Evolutionary conservation across 2,329 filamentous ascomycete species (phyloP).

Genomic region (Paecilomyces sp.): DNA sequence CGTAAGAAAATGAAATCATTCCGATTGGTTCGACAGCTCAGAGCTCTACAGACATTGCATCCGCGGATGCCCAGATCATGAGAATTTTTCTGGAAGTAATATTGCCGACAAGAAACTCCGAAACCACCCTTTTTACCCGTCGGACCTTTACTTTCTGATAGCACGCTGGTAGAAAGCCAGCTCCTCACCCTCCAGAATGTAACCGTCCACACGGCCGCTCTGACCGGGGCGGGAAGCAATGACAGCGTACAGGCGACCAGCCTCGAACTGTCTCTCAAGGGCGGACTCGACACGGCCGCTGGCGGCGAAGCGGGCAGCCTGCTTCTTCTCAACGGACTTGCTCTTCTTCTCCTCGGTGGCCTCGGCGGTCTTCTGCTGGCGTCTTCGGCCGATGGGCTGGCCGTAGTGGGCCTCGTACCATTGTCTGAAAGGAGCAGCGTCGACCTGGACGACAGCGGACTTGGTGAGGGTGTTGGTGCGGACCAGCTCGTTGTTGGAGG

Average conservation of each 20-base stretch:
- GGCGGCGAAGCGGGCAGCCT: slow-evolving; percentile 74
- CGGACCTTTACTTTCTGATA: slow-evolving; percentile 81
- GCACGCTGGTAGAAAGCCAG: slow-evolving; percentile 99
- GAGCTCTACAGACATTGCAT: slow-evolving; percentile 33
- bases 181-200: slow-evolving; percentile 99
- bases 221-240: slow-evolving; percentile 90
- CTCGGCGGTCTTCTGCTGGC: slow-evolving; percentile 68
- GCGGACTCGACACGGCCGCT: slow-evolving; percentile 86
- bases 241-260: slow-evolving; percentile 92
- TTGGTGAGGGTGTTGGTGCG: slow-evolving; percentile 99
- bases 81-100: slow-evolving; percentile 25
- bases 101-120: slow-evolving; percentile 27
- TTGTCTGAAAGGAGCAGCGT: slow-evolving; percentile 97
- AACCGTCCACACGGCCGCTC: slow-evolving; percentile 93
- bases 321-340: slow-evolving; percentile 95
- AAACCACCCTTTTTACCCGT: slow-evolving; percentile 25
- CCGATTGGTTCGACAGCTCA: slow-evolving; percentile 30
- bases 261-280: slow-evolving; percentile 99
- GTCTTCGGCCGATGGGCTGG: slow-evolving; percentile 76
- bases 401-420: slow-evolving; percentile 99
- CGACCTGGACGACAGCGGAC: slow-evolving; percentile 96
- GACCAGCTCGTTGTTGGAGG: slow-evolving; percentile 99
- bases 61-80: slow-evolving; percentile 25
- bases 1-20: slow-evolving; percentile 21
- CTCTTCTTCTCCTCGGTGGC: slow-evolving; percentile 72